Percentiles rank a stretch among this genome's conserved stretches.
Conservation (phyloP, 306 rosid species). For the Corylus heterophylla region DNA sequence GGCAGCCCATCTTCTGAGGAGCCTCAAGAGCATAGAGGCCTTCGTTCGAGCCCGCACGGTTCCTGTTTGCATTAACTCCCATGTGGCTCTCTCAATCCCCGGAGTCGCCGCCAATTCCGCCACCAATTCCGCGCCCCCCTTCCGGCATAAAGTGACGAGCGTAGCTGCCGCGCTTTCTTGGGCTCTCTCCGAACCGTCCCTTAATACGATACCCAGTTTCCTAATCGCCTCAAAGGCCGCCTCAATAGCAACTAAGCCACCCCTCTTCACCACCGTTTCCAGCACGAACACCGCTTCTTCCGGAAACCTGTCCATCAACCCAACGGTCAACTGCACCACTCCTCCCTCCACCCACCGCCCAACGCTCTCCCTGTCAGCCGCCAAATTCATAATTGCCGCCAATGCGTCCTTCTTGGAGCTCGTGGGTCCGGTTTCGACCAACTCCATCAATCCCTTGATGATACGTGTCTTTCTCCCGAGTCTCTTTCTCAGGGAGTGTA, state of each 20-base stretch:
- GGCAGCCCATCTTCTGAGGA: slow-evolving; percentile 84
- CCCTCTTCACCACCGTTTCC: slow-evolving; percentile 79
- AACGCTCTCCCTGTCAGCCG: slow-evolving; percentile 69
- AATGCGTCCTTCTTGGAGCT: slow-evolving; percentile 63
- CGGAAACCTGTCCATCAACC: slow-evolving; percentile 50
- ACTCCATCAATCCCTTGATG: slow-evolving; percentile 57
- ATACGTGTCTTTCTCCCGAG: slow-evolving; percentile 76
- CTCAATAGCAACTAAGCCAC: slow-evolving; percentile 67
- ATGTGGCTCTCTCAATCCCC: slow-evolving; percentile 77
- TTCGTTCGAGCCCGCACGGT: slow-evolving; percentile 70
- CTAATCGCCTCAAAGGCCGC: slow-evolving; percentile 54
- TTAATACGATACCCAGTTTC: slow-evolving; percentile 51
- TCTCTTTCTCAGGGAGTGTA: slow-evolving; percentile 44
- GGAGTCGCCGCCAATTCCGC: slow-evolving; percentile 60
- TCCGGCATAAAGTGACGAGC: slow-evolving; percentile 69
- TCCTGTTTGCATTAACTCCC: slow-evolving; percentile 89
- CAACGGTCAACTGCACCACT: slow-evolving; percentile 52
- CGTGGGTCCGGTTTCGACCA: slow-evolving; percentile 63
- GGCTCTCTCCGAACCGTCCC: slow-evolving; percentile 77
- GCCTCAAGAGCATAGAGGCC: slow-evolving; percentile 79
- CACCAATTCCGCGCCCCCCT: slow-evolving; percentile 83
- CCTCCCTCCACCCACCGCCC: slow-evolving; percentile 65
- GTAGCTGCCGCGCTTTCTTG: slow-evolving; percentile 90
- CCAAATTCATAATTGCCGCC: slow-evolving; percentile 71
- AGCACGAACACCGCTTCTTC: slow-evolving; percentile 79